Conservation (phyloP, 176 grass and related monocot genomes). For the Cymbopogon citratus region DNA sequence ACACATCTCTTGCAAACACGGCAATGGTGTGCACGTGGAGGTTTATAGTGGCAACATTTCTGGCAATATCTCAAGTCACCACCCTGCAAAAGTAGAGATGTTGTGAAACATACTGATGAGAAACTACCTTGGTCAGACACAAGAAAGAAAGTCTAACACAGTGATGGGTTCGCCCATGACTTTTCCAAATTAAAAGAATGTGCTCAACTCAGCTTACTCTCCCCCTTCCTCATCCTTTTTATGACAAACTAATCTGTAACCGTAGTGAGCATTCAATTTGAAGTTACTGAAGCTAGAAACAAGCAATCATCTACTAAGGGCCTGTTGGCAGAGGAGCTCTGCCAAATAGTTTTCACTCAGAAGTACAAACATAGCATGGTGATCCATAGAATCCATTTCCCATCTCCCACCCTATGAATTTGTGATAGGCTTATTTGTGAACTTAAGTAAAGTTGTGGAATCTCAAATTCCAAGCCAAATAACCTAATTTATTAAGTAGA, state of each 20-base stretch:
- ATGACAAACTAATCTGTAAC: not conserved
- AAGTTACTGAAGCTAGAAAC: not conserved
- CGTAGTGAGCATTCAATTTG: not conserved
- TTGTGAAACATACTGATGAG: not conserved
- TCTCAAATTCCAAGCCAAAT: too few relatives aligned
- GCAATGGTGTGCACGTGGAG: conserved; percentile 89
- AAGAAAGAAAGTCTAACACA: not conserved
- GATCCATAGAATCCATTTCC: too few relatives aligned
- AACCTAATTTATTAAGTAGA: too few relatives aligned
- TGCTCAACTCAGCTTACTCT: not conserved
- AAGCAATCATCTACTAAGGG: not conserved
- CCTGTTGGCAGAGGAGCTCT: not conserved
- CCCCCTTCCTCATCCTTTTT: not conserved
- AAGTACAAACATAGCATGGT: too few relatives aligned
- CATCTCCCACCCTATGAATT: too few relatives aligned
- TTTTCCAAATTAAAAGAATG: not conserved
- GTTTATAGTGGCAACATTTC: conserved; percentile 88
- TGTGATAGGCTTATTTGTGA: too few relatives aligned
- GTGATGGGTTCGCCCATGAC: not conserved
- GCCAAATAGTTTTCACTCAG: not conserved
- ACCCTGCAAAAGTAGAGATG: conserved; percentile 48
- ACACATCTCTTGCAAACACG: conserved; percentile 97
- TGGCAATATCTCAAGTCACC: conserved; percentile 95
- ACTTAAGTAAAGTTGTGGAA: too few relatives aligned
- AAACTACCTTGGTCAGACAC: not conserved